Percentiles rank a stretch among this genome's conserved stretches.
Conservation (phyloP, 1,284 basidiomycete species). For the Vanrija pseudolonga region DNA sequence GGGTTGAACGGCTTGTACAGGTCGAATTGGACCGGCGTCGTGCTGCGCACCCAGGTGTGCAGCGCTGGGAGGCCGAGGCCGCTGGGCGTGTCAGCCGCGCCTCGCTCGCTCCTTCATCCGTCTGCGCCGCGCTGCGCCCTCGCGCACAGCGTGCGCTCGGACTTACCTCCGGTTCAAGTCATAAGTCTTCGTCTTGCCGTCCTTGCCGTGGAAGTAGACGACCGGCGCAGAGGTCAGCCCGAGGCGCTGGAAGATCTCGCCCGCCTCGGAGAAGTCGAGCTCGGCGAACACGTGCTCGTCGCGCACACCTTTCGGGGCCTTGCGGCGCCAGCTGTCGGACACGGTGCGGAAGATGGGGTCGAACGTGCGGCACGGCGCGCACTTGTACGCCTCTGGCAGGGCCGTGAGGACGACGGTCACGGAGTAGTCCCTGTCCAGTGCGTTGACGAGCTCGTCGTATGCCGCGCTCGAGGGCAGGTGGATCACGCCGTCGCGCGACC, state of each 20-base stretch:
- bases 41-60: slow-evolving; percentile 67
- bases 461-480: slow-evolving; percentile 63
- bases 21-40: slow-evolving; percentile 54
- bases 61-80: slow-evolving; percentile 74
- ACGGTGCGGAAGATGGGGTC: slow-evolving; percentile 73
- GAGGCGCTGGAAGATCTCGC: slow-evolving; percentile 70
- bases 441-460: slow-evolving; percentile 64
- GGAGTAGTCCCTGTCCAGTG: slow-evolving; percentile 74
- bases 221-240: slow-evolving; percentile 71
- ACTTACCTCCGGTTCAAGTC: slow-evolving; percentile 66
- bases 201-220: slow-evolving; percentile 65
- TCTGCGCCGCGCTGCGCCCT: too few relatives aligned
- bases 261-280: slow-evolving; percentile 77
- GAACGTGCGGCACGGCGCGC: slow-evolving; percentile 62
- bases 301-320: slow-evolving; percentile 57
- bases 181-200: slow-evolving; percentile 60
- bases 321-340: slow-evolving; percentile 69
- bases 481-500: slow-evolving; percentile 68
- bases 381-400: slow-evolving; percentile 66
- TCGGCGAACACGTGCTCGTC: slow-evolving; percentile 84
- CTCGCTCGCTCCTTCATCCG: too few relatives aligned
- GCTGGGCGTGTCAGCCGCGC: slow-evolving; percentile 51
- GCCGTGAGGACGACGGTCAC: slow-evolving; percentile 81
- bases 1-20: slow-evolving; percentile 48
- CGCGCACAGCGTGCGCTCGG: neutral